Evolutionary conservation across 1,139 yeast genomes (phyloP).

Genomic region (Blastobotrys capitulatus): DNA sequence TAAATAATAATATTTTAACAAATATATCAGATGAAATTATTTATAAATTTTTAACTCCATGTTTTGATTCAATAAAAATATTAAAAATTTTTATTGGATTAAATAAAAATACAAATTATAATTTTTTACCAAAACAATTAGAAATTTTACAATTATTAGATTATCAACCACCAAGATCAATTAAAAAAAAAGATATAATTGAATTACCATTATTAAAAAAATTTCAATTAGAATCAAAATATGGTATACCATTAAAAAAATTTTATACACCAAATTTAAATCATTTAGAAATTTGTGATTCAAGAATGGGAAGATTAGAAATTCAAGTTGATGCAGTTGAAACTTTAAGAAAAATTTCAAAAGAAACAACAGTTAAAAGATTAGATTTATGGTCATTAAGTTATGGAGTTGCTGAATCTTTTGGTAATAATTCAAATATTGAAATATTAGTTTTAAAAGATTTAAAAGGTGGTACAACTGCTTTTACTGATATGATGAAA

Average conservation of each 20-base stretch:
- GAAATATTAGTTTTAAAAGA: background rate
- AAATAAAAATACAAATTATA: background rate
- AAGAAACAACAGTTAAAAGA: background rate
- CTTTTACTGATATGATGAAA: conserved; percentile 7
- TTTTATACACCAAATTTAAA: background rate
- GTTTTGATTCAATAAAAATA: background rate
- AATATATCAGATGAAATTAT: background rate
- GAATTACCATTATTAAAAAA: background rate
- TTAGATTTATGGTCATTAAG: conserved; percentile 2
- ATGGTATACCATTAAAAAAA: conserved; percentile 1
- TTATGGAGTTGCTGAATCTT: conserved; percentile 2
- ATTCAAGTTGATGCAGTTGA: conserved; percentile 1
- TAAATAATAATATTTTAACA: background rate
- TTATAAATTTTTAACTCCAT: background rate
- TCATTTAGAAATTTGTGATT: background rate
- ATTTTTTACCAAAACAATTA: conserved; percentile 4
- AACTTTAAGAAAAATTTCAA: background rate
- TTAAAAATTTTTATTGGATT: background rate
- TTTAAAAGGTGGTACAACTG: conserved; percentile 7
- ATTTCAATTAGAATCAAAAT: conserved; percentile 5
- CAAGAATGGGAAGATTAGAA: conserved; percentile 3
- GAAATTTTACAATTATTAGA: conserved; percentile 6
- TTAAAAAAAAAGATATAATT: background rate
- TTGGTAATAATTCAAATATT: background rate
- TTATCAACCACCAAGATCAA: background rate